Evolutionary conservation across 805 yeast species (phyloP).

Genomic region (Barnettozyma pratensis): DNA sequence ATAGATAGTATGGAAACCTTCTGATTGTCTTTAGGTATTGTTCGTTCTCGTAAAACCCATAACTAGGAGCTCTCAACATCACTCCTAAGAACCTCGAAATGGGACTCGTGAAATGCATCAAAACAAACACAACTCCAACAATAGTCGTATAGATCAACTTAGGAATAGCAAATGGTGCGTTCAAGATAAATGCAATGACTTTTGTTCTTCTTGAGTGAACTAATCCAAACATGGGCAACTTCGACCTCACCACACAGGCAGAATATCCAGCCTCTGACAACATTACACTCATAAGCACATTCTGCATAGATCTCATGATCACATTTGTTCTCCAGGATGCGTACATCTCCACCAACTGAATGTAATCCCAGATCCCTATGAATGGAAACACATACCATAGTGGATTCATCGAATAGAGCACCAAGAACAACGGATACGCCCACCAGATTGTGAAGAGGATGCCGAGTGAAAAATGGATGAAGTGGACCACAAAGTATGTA

Average conservation of each 20-base stretch:
- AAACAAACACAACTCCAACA: neutral
- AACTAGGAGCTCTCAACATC: constrained; percentile 1
- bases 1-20: constrained; percentile 4
- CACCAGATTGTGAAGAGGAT: constrained; percentile 6
- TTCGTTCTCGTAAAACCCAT: constrained; percentile 1
- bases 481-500: constrained; percentile 2
- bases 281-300: constrained; percentile 1
- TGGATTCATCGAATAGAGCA: constrained; percentile 1
- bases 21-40: constrained; percentile 3
- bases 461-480: constrained; percentile 1
- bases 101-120: neutral
- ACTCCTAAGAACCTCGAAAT: neutral
- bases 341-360: constrained; percentile 1
- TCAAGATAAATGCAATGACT: neutral
- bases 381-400: constrained; percentile 8
- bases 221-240: constrained; percentile 3
- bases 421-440: constrained; percentile 3
- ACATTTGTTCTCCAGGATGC: constrained; percentile 7
- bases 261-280: constrained; percentile 7
- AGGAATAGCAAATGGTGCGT: constrained; percentile 1
- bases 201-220: constrained; percentile 5
- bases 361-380: constrained; percentile 4
- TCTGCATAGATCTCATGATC: constrained; percentile 1
- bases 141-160: neutral
- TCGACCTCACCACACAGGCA: constrained; percentile 4